phyloP scores from a whole-genome alignment of 345 rosid species.

The Populus pruinosa region DNA sequence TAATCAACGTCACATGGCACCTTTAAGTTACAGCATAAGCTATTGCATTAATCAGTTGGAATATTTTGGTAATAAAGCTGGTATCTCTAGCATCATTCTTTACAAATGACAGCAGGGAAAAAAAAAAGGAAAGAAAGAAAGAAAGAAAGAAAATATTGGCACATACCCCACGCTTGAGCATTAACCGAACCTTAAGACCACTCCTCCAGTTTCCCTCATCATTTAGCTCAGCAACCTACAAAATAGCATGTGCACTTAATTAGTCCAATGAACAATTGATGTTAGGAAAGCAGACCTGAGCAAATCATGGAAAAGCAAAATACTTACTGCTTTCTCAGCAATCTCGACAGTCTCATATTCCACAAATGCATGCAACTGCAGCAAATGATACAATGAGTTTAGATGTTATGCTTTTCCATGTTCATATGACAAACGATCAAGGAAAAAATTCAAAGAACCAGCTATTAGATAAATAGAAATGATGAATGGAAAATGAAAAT shows the following conservation, averaged over 20 bases:
- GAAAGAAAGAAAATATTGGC: not conserved
- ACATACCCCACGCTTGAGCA: slow-evolving; percentile 68
- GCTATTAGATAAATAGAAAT: not conserved
- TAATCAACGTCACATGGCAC: not conserved
- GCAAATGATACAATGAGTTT: slow-evolving; percentile 17
- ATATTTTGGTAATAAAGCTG: not conserved
- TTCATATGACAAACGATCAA: not conserved
- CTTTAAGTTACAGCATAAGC: not conserved
- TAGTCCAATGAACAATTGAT: not conserved
- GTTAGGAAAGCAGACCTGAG: not conserved
- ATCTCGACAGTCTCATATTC: slow-evolving; percentile 83
- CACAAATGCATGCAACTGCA: slow-evolving; percentile 95
- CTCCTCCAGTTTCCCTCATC: slow-evolving; percentile 93
- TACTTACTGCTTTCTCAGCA: slow-evolving; percentile 96
- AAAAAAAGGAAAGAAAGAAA: not conserved
- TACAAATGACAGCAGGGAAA: not conserved
- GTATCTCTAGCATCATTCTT: not conserved
- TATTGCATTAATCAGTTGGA: not conserved
- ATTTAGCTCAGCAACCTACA: slow-evolving; percentile 78
- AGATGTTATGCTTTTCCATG: slow-evolving; percentile 9
- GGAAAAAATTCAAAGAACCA: not conserved
- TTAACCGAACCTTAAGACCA: slow-evolving; percentile 83
- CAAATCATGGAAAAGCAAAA: slow-evolving; percentile 2
- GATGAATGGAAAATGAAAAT: not conserved
- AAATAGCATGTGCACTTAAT: slow-evolving; percentile 9